These are phyloP conservation scores for Phalaenopsis equestris DNA, from an alignment of 106 monocot species.

Conservation along the genomic window DNA sequence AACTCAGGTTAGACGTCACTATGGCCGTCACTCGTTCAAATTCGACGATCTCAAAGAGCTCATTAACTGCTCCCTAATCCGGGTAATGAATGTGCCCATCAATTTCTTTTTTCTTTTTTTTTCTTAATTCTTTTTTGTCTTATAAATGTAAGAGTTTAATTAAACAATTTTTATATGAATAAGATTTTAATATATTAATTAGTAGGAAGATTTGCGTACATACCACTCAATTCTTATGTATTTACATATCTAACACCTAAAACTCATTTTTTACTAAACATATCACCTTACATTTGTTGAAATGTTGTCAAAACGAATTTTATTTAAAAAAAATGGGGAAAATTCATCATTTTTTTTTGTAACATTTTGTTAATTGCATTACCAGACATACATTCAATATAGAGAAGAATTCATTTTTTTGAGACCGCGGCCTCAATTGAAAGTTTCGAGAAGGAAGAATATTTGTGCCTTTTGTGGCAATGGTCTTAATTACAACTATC, in stretches of 20 bases:
- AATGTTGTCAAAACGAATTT: too few relatives aligned
- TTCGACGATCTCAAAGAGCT: slow-evolving; percentile 61
- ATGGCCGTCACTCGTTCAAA: slow-evolving; percentile 47
- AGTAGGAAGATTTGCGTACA: too few relatives aligned
- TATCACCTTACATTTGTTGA: too few relatives aligned
- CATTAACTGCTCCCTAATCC: slow-evolving; percentile 27
- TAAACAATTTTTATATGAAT: not conserved
- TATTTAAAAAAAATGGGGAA: too few relatives aligned
- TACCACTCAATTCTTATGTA: too few relatives aligned
- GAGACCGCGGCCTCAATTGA: slow-evolving; percentile 52
- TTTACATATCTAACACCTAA: too few relatives aligned
- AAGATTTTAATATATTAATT: not conserved
- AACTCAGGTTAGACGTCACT: slow-evolving; percentile 47
- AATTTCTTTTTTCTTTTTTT: too few relatives aligned
- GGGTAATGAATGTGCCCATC: too few relatives aligned
- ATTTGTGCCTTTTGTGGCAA: slow-evolving; percentile 56
- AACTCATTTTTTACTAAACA: too few relatives aligned
- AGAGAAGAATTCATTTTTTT: slow-evolving; percentile 63
- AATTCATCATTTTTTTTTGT: too few relatives aligned
- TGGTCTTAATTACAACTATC: slow-evolving; percentile 54
- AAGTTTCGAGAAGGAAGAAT: slow-evolving; percentile 45
- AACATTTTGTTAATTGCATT: too few relatives aligned
- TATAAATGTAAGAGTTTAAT: not conserved
- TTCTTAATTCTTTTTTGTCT: not conserved
- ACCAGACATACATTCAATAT: slow-evolving; percentile 56